A percentile compares a stretch with the other conserved stretches of the same genome.
Conservation (phyloP, 495 filamentous ascomycete genomes). For the Xylaria venustula region DNA sequence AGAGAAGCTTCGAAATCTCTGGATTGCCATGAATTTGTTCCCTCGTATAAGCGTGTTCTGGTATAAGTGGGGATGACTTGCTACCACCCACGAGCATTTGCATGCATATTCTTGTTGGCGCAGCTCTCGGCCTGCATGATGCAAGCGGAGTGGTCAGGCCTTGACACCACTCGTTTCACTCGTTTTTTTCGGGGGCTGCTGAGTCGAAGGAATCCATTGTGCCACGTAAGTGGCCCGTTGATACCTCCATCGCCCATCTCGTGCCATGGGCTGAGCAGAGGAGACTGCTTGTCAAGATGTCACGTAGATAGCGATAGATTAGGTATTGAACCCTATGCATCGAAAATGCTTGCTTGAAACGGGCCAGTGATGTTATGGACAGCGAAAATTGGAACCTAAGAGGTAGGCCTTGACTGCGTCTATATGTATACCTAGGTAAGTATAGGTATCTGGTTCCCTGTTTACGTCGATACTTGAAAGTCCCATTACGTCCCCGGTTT, state of each 20-base stretch:
- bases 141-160: background rate
- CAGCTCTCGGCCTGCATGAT: conserved; percentile 11
- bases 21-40: background rate
- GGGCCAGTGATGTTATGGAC: background rate
- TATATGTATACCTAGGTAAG: no score
- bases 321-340: background rate
- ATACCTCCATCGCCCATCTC: background rate
- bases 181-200: background rate
- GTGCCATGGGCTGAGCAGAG: background rate
- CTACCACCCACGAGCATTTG: background rate
- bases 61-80: conserved; percentile 1
- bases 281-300: background rate
- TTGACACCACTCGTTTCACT: conserved; percentile 1
- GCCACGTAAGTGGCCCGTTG: conserved; percentile 9
- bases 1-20: background rate
- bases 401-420: background rate
- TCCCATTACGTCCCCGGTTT: no score
- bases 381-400: background rate
- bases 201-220: conserved; percentile 1
- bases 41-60: background rate
- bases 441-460: background rate
- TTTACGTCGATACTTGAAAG: background rate
- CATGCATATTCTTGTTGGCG: conserved; percentile 7
- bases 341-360: background rate
- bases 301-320: background rate